Evolutionary conservation across 768 basidiomycete species (phyloP), one percentile per base, ranked within the genome.

Genomic region (Hericium erinaceus): DNA sequence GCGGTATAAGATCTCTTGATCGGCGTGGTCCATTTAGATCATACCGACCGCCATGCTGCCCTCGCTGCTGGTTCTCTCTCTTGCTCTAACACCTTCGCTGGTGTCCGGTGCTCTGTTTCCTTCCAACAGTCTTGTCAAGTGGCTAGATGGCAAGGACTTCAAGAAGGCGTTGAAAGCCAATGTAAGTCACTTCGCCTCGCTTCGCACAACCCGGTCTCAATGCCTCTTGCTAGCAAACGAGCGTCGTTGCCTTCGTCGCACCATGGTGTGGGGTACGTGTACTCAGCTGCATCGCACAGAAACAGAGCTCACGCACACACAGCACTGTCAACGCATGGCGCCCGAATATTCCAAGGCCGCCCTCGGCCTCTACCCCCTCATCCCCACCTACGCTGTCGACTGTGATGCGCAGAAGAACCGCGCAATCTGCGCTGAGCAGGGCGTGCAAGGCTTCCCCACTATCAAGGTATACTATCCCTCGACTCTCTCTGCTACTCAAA

Each of bases 311-410:
- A 56, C 20, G 4, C 12, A 28, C 13, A 33, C 55, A 4, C 67
- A 91, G 85, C 89, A 97, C 66, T 97, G 94, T 68, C 83, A 94
- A 74, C 74, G 74, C 39, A 80, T 95, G 77, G 89, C 77, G 6
- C 94, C 95, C 0, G 90, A 95, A 67, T 91, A 84, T 65, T 84
- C 80, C 68, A 86, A 88, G 64, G 92, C 92, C 4, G 92, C 93
- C 0, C 69, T 80, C 11, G 85, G 82, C 1, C 78, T 97, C 7
- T 76, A 83, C 58, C 93, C 95, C 3, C 75, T 97, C 26, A 76
- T 98, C 22, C 92, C 92, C 0, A 79, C 89, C 56, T 97, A 94
- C 69, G 92, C 93, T 12, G 81, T 98, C n/a, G 92, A 98, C 68
- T 98, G 94, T 61, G 93, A 97, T 65, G 85, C 49, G 28, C 49